Conservation (phyloP, 768 basidiomycete genomes). For the Jaapia argillacea region DNA sequence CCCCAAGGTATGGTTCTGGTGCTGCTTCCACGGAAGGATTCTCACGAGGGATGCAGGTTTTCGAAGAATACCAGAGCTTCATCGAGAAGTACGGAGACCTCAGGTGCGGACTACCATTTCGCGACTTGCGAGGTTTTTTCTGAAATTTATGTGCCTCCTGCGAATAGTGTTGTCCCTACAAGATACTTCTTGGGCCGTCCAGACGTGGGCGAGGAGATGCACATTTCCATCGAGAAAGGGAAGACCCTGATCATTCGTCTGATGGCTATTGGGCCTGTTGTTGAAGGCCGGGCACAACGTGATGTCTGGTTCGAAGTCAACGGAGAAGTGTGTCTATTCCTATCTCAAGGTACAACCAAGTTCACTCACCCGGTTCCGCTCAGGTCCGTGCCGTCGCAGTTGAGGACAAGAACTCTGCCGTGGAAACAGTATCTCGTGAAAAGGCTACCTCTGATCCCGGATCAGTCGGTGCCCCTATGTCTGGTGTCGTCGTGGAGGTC, state of each 20-base stretch:
- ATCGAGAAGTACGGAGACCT: conserved; percentile 93
- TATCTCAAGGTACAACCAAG: conserved; percentile 11
- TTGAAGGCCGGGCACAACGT: conserved; percentile 84
- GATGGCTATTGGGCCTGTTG: conserved; percentile 90
- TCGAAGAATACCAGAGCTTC: conserved; percentile 95
- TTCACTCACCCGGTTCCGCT: conserved; percentile 10
- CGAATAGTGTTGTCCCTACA: conserved; percentile 77
- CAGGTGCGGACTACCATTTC: conserved; percentile 44
- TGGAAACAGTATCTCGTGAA: conserved; percentile 91
- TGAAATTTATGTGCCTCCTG: conserved; percentile 6
- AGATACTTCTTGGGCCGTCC: conserved; percentile 96
- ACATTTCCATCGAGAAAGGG: conserved; percentile 91
- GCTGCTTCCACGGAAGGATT: background rate
- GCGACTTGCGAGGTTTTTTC: conserved; percentile 2
- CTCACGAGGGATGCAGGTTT: conserved; percentile 47
- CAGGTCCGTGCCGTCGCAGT: conserved; percentile 92
- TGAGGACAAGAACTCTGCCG: conserved; percentile 95
- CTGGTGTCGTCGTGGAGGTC: conserved; percentile 96
- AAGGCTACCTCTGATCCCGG: conserved; percentile 91
- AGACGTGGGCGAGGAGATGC: conserved; percentile 89
- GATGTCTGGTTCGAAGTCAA: conserved; percentile 99
- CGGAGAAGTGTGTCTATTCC: conserved; percentile 57
- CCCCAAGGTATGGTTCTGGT: conserved; percentile 57
- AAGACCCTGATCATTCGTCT: conserved; percentile 95
- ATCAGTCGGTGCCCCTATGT: conserved; percentile 96